Evolutionary conservation across 192 early-diverging fungal species (phyloP).

Genomic region (Coemansia furcata): DNA sequence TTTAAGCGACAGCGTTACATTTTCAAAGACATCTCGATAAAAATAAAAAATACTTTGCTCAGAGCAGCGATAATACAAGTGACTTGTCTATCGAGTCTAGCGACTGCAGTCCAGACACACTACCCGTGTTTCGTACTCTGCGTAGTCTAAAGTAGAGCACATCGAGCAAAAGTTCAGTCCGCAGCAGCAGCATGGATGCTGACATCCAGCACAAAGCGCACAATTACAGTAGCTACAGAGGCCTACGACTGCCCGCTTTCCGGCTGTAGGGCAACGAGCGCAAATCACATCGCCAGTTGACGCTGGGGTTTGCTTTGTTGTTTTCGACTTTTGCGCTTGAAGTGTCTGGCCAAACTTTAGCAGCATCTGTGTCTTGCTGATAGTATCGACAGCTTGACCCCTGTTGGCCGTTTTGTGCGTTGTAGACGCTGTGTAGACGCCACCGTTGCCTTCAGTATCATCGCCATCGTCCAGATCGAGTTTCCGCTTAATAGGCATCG

Average conservation of each 20-base stretch:
- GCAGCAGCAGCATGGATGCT: conserved; percentile 38
- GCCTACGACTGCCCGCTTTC: background rate
- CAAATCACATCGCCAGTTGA: background rate
- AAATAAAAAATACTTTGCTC: background rate
- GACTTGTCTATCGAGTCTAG: background rate
- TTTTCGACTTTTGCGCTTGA: conserved; percentile 15
- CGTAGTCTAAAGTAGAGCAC: conserved; percentile 48
- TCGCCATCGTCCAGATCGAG: conserved; percentile 10
- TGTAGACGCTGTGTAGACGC: background rate
- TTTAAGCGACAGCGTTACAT: conserved; percentile 7
- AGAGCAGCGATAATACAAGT: background rate
- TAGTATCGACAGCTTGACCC: conserved; percentile 14
- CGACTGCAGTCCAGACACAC: conserved; percentile 47
- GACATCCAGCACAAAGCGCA: conserved; percentile 23
- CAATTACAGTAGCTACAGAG: conserved; percentile 32
- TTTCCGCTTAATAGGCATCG: conserved; percentile 39
- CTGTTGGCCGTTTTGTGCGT: conserved; percentile 27
- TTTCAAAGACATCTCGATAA: background rate
- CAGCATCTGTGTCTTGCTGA: conserved; percentile 37
- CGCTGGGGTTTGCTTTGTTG: conserved; percentile 3
- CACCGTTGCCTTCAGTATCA: conserved; percentile 5
- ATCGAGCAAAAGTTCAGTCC: conserved; percentile 26
- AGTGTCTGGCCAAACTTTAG: conserved; percentile 42
- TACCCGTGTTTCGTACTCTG: conserved; percentile 38
- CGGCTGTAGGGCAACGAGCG: conserved; percentile 21